phyloP scores from a whole-genome alignment of 176 grass and related monocot genomes.

The Elymus sibiricus region DNA sequence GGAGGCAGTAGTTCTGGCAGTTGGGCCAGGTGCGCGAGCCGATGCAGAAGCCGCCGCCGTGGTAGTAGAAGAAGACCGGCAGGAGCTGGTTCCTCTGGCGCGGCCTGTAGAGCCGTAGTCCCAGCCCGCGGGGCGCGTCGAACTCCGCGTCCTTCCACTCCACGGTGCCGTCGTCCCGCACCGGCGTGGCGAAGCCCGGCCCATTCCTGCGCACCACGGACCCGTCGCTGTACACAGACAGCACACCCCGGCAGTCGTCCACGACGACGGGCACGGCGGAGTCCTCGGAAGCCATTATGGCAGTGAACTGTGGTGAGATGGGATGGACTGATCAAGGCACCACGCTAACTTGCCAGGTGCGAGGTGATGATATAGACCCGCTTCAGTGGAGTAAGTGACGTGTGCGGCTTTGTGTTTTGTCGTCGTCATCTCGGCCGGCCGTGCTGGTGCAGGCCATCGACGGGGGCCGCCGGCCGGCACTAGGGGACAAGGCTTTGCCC shows the following conservation, averaged over 20 bases:
- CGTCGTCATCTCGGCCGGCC: not conserved
- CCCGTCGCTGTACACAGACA: conserved; percentile 61
- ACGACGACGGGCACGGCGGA: conserved; percentile 16
- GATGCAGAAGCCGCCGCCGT: conserved; percentile 80
- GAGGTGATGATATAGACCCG: not conserved
- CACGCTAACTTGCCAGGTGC: not conserved
- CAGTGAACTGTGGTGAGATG: not conserved
- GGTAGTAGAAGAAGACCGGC: conserved; percentile 81
- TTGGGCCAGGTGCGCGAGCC: conserved; percentile 83
- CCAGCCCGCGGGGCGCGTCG: conserved; percentile 33
- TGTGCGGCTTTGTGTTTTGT: no score
- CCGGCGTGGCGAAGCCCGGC: conserved; percentile 47
- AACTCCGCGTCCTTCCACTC: conserved; percentile 67
- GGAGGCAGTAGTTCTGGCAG: conserved; percentile 87
- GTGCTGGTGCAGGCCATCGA: not conserved
- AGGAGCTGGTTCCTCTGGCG: not conserved
- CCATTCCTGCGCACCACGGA: conserved; percentile 32
- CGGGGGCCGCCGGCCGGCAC: not conserved
- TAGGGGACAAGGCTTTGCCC: not conserved
- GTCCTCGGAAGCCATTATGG: conserved; percentile 22
- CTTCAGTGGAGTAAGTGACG: not conserved
- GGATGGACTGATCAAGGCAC: not conserved
- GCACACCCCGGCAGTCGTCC: conserved; percentile 68
- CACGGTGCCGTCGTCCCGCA: conserved; percentile 59
- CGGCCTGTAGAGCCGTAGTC: conserved; percentile 52